Conservation (phyloP, 331 rosid species). For the Prunus yedoensis region DNA sequence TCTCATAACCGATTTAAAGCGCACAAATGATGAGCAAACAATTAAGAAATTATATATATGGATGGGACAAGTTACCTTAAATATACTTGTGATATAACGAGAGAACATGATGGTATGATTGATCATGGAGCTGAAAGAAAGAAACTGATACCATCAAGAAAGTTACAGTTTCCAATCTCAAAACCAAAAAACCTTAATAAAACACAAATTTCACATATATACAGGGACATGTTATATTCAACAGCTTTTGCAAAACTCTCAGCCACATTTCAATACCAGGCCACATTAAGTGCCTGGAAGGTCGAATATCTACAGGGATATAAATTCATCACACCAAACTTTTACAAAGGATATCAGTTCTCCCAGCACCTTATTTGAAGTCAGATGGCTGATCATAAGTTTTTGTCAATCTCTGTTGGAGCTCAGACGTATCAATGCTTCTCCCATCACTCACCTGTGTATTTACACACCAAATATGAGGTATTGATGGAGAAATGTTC, state of each 20-base stretch:
- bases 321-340: not conserved
- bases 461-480: not conserved
- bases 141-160: too few relatives aligned
- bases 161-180: too few relatives aligned
- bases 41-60: too few relatives aligned
- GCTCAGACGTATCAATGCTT: constrained; percentile 25
- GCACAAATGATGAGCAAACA: too few relatives aligned
- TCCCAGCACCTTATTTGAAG: not conserved
- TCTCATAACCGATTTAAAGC: too few relatives aligned
- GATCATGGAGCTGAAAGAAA: too few relatives aligned
- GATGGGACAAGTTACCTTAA: too few relatives aligned
- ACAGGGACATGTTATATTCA: not conserved
- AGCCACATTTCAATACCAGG: not conserved
- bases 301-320: not conserved
- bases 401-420: constrained; percentile 31
- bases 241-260: too few relatives aligned
- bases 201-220: not conserved
- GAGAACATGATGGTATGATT: too few relatives aligned
- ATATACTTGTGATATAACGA: too few relatives aligned
- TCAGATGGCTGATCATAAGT: not conserved
- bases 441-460: constrained; percentile 31
- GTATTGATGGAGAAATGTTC: too few relatives aligned
- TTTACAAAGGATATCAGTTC: not conserved
- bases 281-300: not conserved
- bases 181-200: too few relatives aligned